phyloP scores from a whole-genome alignment of 2,329 filamentous ascomycete genomes.

The Byssothecium circinans region DNA sequence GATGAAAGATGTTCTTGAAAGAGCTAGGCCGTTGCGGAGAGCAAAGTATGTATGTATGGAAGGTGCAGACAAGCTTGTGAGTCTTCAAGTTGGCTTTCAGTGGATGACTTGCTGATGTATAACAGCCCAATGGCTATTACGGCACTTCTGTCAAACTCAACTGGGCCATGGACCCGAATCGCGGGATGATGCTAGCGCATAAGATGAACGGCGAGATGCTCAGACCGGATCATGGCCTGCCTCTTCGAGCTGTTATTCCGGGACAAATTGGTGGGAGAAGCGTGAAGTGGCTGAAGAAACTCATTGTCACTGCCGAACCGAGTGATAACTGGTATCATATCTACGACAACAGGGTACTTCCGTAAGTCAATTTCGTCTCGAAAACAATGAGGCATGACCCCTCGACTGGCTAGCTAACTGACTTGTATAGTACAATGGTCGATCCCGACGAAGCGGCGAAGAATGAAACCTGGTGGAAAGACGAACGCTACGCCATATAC shows the following conservation, averaged over 20 bases:
- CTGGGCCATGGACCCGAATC: conserved; percentile 82
- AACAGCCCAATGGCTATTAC: conserved; percentile 79
- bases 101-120: conserved; percentile 12
- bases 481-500: conserved; percentile 91
- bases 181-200: conserved; percentile 83
- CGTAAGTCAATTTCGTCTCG: conserved; percentile 46
- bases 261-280: conserved; percentile 90
- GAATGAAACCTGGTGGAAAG: conserved; percentile 76
- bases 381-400: not conserved
- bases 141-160: conserved; percentile 86
- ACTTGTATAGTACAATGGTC: conserved; percentile 64
- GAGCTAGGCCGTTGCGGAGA: conserved; percentile 66
- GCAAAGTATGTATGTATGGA: conserved; percentile 89
- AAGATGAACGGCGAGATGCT: conserved; percentile 87
- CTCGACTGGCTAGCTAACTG: conserved; percentile 9
- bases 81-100: conserved; percentile 8
- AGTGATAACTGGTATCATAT: conserved; percentile 97
- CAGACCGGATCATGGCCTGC: conserved; percentile 82
- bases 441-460: conserved; percentile 77
- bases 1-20: conserved; percentile 69
- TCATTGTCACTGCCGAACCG: conserved; percentile 75
- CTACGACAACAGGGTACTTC: conserved; percentile 87
- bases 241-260: conserved; percentile 79
- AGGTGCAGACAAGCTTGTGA: conserved; percentile 75
- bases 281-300: conserved; percentile 86